A percentile compares a stretch with the other conserved stretches of the same genome.
These are phyloP conservation scores for Trichoderma asperelloides DNA, from an alignment of 495 filamentous ascomycete species.

Conservation along the genomic window DNA sequence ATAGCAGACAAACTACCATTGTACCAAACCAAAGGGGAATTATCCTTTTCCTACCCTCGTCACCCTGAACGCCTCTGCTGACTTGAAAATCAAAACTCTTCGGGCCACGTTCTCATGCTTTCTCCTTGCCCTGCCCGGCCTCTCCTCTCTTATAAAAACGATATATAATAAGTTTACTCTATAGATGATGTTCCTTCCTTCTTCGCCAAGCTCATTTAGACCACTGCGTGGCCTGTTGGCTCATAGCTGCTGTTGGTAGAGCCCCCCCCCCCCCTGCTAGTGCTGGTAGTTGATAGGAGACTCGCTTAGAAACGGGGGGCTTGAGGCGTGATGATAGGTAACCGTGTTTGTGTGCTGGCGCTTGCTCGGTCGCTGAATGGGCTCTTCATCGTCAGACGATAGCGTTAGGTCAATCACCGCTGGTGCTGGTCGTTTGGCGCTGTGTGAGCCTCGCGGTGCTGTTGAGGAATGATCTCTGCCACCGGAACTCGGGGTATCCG, in stretches of 20 bases:
- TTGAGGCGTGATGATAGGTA: slow-evolving; percentile 1
- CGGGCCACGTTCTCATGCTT: neutral
- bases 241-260: neutral
- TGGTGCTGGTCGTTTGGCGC: slow-evolving; percentile 52
- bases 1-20: neutral
- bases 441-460: slow-evolving; percentile 17
- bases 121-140: neutral
- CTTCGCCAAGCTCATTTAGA: neutral
- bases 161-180: neutral
- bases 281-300: neutral
- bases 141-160: neutral
- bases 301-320: neutral
- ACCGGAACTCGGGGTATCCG: neutral
- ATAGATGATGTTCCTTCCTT: neutral
- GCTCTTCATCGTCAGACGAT: slow-evolving; percentile 58
- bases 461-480: neutral
- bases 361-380: slow-evolving; percentile 47
- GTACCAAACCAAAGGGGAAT: slow-evolving; percentile 1
- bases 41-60: neutral
- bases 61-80: slow-evolving; percentile 4
- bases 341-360: slow-evolving; percentile 27
- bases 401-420: slow-evolving; percentile 74
- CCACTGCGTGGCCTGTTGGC: neutral
- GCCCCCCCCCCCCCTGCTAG: neutral
- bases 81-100: neutral